Conservation (phyloP, 345 rosid species). For the Salix caprea region DNA sequence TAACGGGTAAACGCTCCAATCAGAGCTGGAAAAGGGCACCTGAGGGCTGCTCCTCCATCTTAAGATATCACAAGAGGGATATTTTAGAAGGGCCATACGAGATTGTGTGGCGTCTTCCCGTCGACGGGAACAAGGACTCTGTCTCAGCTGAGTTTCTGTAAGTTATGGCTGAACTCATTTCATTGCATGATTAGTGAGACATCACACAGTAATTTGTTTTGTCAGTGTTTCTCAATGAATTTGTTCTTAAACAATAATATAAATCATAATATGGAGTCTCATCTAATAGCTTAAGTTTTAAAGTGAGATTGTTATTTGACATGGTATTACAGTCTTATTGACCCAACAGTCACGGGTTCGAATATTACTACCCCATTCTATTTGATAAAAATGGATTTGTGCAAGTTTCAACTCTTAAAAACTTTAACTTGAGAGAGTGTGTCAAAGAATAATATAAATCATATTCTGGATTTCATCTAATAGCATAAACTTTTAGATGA, state of each 20-base stretch:
- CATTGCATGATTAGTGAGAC: background rate
- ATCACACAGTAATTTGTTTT: background rate
- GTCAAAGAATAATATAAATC: too few species aligned
- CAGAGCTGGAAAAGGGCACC: constrained; percentile 19
- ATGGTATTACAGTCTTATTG: too few species aligned
- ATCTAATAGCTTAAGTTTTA: too few species aligned
- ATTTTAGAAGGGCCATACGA: constrained; percentile 56
- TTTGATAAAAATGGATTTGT: too few species aligned
- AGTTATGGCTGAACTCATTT: constrained; percentile 16
- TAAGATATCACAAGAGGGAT: constrained; percentile 52
- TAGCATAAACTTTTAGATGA: too few species aligned
- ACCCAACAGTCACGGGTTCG: too few species aligned
- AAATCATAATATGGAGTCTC: rapidly evolving
- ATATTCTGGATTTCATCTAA: too few species aligned
- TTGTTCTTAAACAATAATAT: too few species aligned
- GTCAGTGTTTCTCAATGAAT: background rate
- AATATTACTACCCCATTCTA: too few species aligned
- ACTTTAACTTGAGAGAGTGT: too few species aligned
- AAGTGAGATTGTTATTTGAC: too few species aligned
- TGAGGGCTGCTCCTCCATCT: constrained; percentile 23
- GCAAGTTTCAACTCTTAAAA: too few species aligned
- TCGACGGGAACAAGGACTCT: constrained; percentile 47
- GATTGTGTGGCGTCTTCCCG: constrained; percentile 66
- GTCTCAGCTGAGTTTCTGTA: constrained; percentile 74
- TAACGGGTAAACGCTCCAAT: constrained; percentile 45